Base-by-base conservation (phyloP, 2,329 filamentous ascomycete species). In the Harringtonia lauricola region DNA sequence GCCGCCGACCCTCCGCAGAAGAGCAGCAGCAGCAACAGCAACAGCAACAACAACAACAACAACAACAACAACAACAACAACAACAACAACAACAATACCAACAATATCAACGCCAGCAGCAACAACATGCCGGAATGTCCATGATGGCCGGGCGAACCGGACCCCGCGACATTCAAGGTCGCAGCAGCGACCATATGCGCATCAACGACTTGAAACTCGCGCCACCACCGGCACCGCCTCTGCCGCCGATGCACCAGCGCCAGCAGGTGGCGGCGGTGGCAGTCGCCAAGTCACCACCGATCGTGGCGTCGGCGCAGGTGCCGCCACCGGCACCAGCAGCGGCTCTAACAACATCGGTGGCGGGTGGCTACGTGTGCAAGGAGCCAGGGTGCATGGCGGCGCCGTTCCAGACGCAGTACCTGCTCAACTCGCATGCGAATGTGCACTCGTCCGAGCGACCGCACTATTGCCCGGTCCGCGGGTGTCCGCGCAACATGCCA, bases 381-480 rank as follows among this genome's bases (percentile, higher is more conserved):
- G 64, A 66, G 40, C 53, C 68, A 8, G 81, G 80, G 9, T 92
- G 86, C 58, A 83, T 60, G 31, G 84, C 85, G 2, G 62, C 70
- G 26, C 79, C 86, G 0, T 92, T 92, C 52, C 82, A 86, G 54
- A 92, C 86, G 0, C 78, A 81, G 53, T 81, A 81, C 62, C 68
- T 90, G 10, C 66, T 90, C 19, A 90, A 87, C 59, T 90, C 85
- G 1, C 86, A 90, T 55, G 78, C 81, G 42, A 83, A 83, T 50
- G 79, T 83, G 4, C 79, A 83, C 59, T 83, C 79, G 2, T 76
- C 74, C 3, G 72, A 67, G 19, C 67, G 79, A 26, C 79, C 79
- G 8, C 79, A 83, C 55, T 83, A 81, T 50, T 83, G 79, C 49
- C 68, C 74, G 0, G 75, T 82, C 1, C 66, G 68, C 39, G 75